Conservation (phyloP, 2,329 filamentous ascomycete species). For the Salinomyces thailandicus region DNA sequence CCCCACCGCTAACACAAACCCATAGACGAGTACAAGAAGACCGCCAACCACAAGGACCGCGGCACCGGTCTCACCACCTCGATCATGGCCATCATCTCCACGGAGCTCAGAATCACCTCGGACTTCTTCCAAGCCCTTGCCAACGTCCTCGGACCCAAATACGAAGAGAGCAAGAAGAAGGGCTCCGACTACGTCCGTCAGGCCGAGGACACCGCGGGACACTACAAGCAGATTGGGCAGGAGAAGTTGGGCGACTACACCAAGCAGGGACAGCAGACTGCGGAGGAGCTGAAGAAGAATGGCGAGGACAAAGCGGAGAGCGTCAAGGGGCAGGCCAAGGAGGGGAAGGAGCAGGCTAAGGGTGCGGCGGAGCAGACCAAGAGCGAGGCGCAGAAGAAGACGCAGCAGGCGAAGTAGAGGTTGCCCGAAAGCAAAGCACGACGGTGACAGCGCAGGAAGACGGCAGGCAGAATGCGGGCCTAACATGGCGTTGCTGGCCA, state of each 20-base stretch:
- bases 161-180: slow-evolving; percentile 28
- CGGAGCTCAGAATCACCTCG: slow-evolving; percentile 24
- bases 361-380: slow-evolving; percentile 11
- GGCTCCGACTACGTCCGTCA: slow-evolving; percentile 18
- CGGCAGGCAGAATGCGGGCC: not conserved
- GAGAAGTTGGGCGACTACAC: slow-evolving; percentile 18
- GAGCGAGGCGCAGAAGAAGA: slow-evolving; percentile 7
- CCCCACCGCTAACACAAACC: slow-evolving; percentile 7
- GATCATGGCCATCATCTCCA: slow-evolving; percentile 25
- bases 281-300: slow-evolving; percentile 20
- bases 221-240: slow-evolving; percentile 17
- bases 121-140: slow-evolving; percentile 24
- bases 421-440: not conserved
- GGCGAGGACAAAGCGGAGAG: slow-evolving; percentile 20
- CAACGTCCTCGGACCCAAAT: slow-evolving; percentile 24
- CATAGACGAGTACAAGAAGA: slow-evolving; percentile 29
- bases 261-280: slow-evolving; percentile 20
- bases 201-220: slow-evolving; percentile 18
- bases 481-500: too few relatives aligned
- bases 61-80: slow-evolving; percentile 19
- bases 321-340: slow-evolving; percentile 17
- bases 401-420: slow-evolving; percentile 2
- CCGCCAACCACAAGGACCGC: slow-evolving; percentile 23
- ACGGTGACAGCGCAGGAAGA: not conserved
- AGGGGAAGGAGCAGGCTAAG: slow-evolving; percentile 10